phyloP scores from a whole-genome alignment of 352 stramenopile genomes.

The Peronospora belbahrii region DNA sequence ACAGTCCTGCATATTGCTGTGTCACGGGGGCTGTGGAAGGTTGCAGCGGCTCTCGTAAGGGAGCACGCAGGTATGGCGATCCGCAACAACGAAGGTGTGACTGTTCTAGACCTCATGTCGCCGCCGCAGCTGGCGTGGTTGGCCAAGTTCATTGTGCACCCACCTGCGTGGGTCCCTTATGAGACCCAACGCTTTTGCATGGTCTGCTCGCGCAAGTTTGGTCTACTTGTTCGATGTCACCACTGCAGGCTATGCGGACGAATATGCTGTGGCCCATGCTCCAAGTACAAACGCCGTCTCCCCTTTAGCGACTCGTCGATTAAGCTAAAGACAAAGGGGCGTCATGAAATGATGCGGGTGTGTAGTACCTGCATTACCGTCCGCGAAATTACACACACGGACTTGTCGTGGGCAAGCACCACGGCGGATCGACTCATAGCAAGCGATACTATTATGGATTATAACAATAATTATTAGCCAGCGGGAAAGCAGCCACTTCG shows the following conservation, averaged over 20 bases:
- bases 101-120: constrained; percentile 68
- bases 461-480: constrained; percentile 46
- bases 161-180: constrained; percentile 67
- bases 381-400: constrained; percentile 37
- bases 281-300: constrained; percentile 65
- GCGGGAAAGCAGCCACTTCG: constrained; percentile 5
- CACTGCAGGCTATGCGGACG: constrained; percentile 78
- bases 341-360: constrained; percentile 49
- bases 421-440: constrained; percentile 43
- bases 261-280: constrained; percentile 74
- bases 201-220: constrained; percentile 62
- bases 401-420: constrained; percentile 48
- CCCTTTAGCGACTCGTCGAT: constrained; percentile 39
- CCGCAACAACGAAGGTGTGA: constrained; percentile 62
- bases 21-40: constrained; percentile 66
- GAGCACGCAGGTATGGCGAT: constrained; percentile 65
- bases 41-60: constrained; percentile 54
- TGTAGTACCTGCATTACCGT: constrained; percentile 70
- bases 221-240: constrained; percentile 61
- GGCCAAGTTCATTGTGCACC: constrained; percentile 64
- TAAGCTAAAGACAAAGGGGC: constrained; percentile 36
- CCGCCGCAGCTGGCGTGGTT: constrained; percentile 66
- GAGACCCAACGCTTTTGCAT: constrained; percentile 63
- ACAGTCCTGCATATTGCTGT: constrained; percentile 76
- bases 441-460: constrained; percentile 41